phyloP scores from a whole-genome alignment of 345 rosid genomes.

The Corchorus capsularis region DNA sequence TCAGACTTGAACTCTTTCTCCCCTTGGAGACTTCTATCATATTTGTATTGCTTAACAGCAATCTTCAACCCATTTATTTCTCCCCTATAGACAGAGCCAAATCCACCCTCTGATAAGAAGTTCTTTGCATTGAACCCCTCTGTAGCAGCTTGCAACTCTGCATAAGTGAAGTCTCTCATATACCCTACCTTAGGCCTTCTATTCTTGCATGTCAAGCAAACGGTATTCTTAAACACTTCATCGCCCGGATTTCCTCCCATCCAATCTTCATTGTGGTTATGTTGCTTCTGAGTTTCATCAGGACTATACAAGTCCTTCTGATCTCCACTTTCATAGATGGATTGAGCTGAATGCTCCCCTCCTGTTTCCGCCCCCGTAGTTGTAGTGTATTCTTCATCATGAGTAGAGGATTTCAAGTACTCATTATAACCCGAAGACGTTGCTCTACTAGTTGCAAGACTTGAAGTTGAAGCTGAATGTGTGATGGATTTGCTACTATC shows the following conservation, averaged over 20 bases:
- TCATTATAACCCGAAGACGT: constrained; percentile 31
- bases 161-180: constrained; percentile 52
- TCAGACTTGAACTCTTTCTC: constrained; percentile 72
- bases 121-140: constrained; percentile 46
- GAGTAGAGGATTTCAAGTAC: constrained; percentile 23
- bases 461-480: constrained; percentile 10
- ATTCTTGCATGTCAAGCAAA: constrained; percentile 57
- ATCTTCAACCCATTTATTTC: constrained; percentile 44
- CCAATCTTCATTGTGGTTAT: constrained; percentile 27
- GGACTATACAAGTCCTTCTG: constrained; percentile 18
- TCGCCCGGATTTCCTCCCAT: constrained; percentile 27
- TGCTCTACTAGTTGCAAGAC: constrained; percentile 20
- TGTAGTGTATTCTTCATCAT: constrained; percentile 30
- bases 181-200: constrained; percentile 54
- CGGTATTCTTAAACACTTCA: constrained; percentile 37
- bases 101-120: constrained; percentile 69
- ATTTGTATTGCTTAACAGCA: constrained; percentile 67
- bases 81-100: constrained; percentile 61
- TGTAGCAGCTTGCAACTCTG: constrained; percentile 60
- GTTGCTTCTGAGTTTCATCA: constrained; percentile 29
- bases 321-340: constrained; percentile 15
- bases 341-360: constrained; percentile 25
- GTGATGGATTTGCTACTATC: constrained; percentile 16
- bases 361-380: constrained; percentile 31
- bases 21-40: constrained; percentile 50